A percentile compares a stretch with the other conserved stretches of the same genome.
phyloP scores from a whole-genome alignment of 1,284 basidiomycete genomes.

The Macrocystidia cucumis region DNA sequence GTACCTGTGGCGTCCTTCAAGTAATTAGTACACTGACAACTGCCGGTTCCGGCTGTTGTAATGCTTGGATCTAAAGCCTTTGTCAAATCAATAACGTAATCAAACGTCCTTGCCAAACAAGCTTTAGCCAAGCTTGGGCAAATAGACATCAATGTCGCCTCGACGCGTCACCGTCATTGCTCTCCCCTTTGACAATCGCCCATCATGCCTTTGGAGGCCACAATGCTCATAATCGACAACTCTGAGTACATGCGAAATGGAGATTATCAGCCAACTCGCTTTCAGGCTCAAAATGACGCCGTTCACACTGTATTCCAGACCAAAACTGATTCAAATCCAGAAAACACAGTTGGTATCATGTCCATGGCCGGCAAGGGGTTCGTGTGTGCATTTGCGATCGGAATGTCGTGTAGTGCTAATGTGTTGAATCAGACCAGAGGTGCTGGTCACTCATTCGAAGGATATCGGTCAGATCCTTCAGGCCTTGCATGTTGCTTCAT shows the following conservation, averaged over 20 bases:
- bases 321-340: conserved; percentile 94
- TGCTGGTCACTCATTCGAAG: conserved; percentile 92
- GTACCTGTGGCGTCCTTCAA: too few species aligned
- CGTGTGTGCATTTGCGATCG: conserved; percentile 22
- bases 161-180: conserved; percentile 4
- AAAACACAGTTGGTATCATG: conserved; percentile 97
- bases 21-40: too few species aligned
- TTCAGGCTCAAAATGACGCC: conserved; percentile 89
- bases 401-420: too few species aligned
- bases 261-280: conserved; percentile 84
- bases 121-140: too few species aligned
- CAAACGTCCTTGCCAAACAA: too few species aligned
- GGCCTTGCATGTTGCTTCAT: conserved; percentile 65
- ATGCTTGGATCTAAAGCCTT: too few species aligned
- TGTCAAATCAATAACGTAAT: too few species aligned
- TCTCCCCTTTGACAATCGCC: conserved; percentile 2
- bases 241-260: conserved; percentile 97
- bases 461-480: conserved; percentile 89
- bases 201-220: conserved; percentile 90
- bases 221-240: conserved; percentile 90
- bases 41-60: too few species aligned
- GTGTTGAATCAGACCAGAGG: conserved; percentile 77
- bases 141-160: too few species aligned
- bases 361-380: conserved; percentile 95
- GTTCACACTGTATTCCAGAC: conserved; percentile 88